A percentile compares a stretch with the other conserved stretches of the same genome.
phyloP scores from a whole-genome alignment of 2,329 filamentous ascomycete genomes.

The Pyricularia sp. region DNA sequence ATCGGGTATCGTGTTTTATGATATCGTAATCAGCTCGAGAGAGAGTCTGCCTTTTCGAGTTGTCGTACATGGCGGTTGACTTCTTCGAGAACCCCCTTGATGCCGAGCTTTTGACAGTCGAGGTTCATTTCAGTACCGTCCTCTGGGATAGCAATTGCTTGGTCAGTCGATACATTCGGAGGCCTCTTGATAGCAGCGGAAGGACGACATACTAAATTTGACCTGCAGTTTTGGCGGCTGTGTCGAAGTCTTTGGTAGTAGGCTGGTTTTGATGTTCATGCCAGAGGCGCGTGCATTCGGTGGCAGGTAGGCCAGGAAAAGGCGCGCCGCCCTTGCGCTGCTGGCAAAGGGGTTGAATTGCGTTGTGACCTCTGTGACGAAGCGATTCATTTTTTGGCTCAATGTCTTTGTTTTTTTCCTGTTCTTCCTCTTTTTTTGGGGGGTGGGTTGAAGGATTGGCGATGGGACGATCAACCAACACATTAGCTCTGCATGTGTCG shows the following conservation, averaged over 20 bases:
- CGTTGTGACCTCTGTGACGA: constrained; percentile 75
- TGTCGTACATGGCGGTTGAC: constrained; percentile 80
- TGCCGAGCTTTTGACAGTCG: constrained; percentile 70
- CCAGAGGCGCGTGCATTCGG: constrained; percentile 62
- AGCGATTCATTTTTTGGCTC: constrained; percentile 66
- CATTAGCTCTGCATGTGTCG: not conserved
- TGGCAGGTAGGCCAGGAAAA: constrained; percentile 81
- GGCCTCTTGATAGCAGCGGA: not conserved
- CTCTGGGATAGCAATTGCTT: constrained; percentile 43
- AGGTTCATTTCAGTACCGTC: constrained; percentile 87
- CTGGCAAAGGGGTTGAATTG: constrained; percentile 88
- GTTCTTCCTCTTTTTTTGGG: not conserved
- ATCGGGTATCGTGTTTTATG: not conserved
- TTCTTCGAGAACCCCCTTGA: constrained; percentile 81
- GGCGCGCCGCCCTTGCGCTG: constrained; percentile 69
- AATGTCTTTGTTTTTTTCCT: no score
- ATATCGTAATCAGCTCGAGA: constrained; percentile 33
- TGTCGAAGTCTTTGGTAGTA: constrained; percentile 61
- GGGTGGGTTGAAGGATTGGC: not conserved
- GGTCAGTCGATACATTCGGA: not conserved
- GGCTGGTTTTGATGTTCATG: constrained; percentile 69
- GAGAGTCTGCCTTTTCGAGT: constrained; percentile 73
- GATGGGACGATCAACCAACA: not conserved
- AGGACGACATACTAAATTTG: constrained; percentile 66
- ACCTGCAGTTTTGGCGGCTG: constrained; percentile 62